Base-by-base conservation (phyloP, 1,139 yeast species). In the Kodamaea plutei region DNA sequence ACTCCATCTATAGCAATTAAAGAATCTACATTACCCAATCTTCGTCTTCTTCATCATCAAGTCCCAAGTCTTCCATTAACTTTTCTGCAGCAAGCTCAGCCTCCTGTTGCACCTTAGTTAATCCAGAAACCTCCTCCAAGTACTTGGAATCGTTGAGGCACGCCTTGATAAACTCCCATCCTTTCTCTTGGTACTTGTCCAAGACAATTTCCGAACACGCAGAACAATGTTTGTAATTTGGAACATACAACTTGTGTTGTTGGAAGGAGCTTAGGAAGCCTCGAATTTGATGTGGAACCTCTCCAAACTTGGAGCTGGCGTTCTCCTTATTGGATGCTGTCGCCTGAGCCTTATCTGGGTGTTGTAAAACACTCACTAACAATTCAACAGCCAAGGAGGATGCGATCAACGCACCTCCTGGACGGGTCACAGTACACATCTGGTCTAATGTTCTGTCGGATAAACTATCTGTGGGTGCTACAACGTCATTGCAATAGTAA, bases 391-490 rank as follows among this genome's bases (percentile, higher is more conserved):
- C 95, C 25, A 80, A 61, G 0, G 96, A 77, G 0, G 95, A 74
- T 0, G 98, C 97, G 56, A 87, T 62, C 48, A 84, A 62, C 0
- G 98, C 95, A 1, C 83, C 89, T 0, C 99, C 98, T 0, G 99
- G 98, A 26, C 98, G 64, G 0, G 98, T 91, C 1, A 91, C 98
- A 0, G 98, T 91, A 52, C 99, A 91, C 96, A 91, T 91, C 54
- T 91, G 97, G 56, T 91, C 99, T 38, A 91, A 61, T 0, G 96
- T 84, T 31, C 95, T 66, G 48, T 88, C 94, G 0, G 85, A 70
- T 11, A 85, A 61, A 39, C 94, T 82, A 52, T 91, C 96, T 5
- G 79, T 65, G 0, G 99, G 98, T 0, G 96, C 96, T 29, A 88
- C 89, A 6, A 91, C 88, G 52, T 93, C 98, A 52, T 88, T 87